Evolutionary conservation across 2,329 filamentous ascomycete species (phyloP).

Genomic region (Fusarium armeniacum): DNA sequence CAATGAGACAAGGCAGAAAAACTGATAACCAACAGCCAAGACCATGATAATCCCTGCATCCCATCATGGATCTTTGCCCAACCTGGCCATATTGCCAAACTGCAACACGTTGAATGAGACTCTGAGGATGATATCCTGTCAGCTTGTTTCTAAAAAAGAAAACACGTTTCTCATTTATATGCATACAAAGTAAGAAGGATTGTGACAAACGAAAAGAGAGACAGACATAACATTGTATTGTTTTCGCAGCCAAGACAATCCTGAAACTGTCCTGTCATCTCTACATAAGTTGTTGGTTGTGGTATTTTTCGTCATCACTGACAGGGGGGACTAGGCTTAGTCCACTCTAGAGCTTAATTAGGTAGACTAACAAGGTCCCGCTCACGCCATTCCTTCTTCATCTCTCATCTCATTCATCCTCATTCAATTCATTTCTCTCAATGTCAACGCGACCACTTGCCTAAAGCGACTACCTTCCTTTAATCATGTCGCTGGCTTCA

Average conservation of each 20-base stretch:
- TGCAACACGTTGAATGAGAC: neutral
- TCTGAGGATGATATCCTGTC: neutral
- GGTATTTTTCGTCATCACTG: neutral
- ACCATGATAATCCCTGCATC: too few species aligned
- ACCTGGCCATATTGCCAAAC: too few species aligned
- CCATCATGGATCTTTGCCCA: too few species aligned
- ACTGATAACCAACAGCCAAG: too few species aligned
- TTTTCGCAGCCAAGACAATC: neutral
- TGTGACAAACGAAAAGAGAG: neutral
- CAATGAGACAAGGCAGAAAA: too few species aligned
- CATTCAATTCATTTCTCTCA: slow-evolving; percentile 6
- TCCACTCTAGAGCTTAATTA: neutral
- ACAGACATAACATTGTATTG: neutral
- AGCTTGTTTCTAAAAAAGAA: neutral
- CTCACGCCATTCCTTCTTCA: neutral
- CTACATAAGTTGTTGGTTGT: neutral
- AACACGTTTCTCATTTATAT: neutral
- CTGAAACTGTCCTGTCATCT: neutral
- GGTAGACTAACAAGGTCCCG: neutral
- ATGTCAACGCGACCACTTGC: slow-evolving; percentile 1
- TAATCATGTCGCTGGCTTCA: slow-evolving; percentile 8
- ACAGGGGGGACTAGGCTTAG: neutral
- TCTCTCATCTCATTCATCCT: neutral
- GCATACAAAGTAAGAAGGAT: neutral
- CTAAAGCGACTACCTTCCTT: neutral